Evolutionary conservation across 345 rosid genomes (phyloP).

Genomic region (Corchorus olitorius): DNA sequence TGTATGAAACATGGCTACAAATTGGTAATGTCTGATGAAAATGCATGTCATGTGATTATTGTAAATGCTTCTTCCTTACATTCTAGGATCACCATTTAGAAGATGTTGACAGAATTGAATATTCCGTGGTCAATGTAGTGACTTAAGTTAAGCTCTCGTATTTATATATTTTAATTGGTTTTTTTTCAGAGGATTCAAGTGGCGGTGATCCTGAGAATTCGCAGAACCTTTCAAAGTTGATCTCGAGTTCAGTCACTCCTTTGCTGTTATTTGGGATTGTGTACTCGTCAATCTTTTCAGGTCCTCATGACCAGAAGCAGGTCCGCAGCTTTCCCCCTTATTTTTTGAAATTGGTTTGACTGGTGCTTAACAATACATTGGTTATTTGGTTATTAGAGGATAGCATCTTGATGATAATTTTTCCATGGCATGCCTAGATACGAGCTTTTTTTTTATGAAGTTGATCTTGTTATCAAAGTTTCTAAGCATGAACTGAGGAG

Average conservation of each 20-base stretch:
- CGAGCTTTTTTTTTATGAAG: background rate
- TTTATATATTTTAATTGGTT: slow-evolving; percentile 8
- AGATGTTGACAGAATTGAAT: background rate
- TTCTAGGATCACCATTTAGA: background rate
- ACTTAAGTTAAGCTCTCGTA: background rate
- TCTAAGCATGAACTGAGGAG: slow-evolving; percentile 2
- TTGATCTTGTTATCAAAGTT: background rate
- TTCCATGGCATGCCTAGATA: background rate
- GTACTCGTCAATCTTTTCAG: slow-evolving; percentile 14
- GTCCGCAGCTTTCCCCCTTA: slow-evolving; percentile 21
- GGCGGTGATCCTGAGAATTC: slow-evolving; percentile 35
- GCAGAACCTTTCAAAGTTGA: slow-evolving; percentile 26
- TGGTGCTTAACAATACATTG: slow-evolving; percentile 2
- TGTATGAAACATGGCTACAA: background rate
- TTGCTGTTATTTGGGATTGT: slow-evolving; percentile 30
- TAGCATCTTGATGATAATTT: background rate
- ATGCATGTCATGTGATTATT: background rate
- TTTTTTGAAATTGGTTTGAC: slow-evolving; percentile 1
- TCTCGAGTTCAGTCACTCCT: slow-evolving; percentile 25
- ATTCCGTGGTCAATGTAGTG: background rate
- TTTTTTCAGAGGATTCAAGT: slow-evolving; percentile 38
- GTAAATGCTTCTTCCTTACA: no score
- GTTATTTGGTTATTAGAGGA: background rate
- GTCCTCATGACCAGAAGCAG: slow-evolving; percentile 36
- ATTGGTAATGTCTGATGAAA: background rate